A percentile compares a stretch with the other conserved stretches of the same genome.
phyloP scores from a whole-genome alignment of 2,329 filamentous ascomycete species.

The Verticillium tricorpus region DNA sequence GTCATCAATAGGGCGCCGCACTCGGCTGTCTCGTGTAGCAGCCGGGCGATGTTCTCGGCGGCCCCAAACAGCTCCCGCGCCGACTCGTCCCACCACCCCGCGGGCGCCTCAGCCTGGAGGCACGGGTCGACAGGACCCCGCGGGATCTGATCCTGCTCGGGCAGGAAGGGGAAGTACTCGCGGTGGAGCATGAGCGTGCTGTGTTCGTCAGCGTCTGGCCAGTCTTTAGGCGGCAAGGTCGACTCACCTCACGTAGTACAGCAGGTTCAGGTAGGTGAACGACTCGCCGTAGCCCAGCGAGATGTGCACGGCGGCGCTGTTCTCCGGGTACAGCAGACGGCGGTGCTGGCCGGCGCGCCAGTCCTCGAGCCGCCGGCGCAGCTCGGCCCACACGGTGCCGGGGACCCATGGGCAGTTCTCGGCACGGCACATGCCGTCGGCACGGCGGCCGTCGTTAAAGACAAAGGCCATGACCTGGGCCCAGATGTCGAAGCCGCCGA shows the following conservation, averaged over 20 bases:
- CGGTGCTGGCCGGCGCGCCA: conserved; percentile 31
- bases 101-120: conserved; percentile 30
- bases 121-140: conserved; percentile 33
- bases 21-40: conserved; percentile 32
- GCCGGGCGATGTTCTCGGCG: conserved; percentile 26
- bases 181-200: conserved; percentile 36
- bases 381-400: conserved; percentile 27
- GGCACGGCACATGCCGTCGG: conserved; percentile 30
- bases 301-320: conserved; percentile 31
- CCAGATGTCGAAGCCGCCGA: conserved; percentile 39
- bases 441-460: conserved; percentile 35
- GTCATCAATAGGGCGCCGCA: conserved; percentile 31
- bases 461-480: conserved; percentile 34
- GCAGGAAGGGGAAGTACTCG: conserved; percentile 40
- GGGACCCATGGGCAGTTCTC: conserved; percentile 35
- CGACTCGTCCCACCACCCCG: conserved; percentile 34
- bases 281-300: conserved; percentile 34
- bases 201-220: not conserved
- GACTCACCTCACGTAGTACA: conserved; percentile 37
- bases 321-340: conserved; percentile 30
- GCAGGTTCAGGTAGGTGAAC: conserved; percentile 36
- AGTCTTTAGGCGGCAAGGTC: not conserved
- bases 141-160: conserved; percentile 26
- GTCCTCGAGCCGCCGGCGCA: conserved; percentile 21
- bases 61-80: conserved; percentile 29